Percentiles rank a stretch among this genome's conserved stretches.
Evolutionary conservation across 1,284 basidiomycete species (phyloP).

Genomic region (Schizophyllum amplum): DNA sequence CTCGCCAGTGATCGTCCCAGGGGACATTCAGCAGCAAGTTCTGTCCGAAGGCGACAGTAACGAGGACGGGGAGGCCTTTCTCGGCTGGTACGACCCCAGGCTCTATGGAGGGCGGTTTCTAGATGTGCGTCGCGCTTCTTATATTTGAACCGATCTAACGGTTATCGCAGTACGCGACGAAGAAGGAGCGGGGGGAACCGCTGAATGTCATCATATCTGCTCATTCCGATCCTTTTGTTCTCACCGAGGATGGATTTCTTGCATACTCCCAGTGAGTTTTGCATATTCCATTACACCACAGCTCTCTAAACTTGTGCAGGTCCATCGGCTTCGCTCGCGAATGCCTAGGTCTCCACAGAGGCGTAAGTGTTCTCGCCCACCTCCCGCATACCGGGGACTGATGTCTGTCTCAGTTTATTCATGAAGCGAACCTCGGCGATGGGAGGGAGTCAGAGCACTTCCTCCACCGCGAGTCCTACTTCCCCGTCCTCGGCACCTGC

Average conservation of each 20-base stretch:
- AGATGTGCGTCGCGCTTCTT: conserved; percentile 42
- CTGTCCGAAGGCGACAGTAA: not conserved
- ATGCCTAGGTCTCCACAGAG: conserved; percentile 57
- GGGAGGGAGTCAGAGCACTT: conserved; percentile 52
- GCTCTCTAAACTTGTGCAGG: conserved; percentile 29
- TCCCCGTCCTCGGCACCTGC: conserved; percentile 59
- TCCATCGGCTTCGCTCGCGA: conserved; percentile 74
- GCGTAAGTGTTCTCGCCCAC: conserved; percentile 1
- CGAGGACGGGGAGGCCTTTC: not conserved
- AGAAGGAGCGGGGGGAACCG: conserved; percentile 56
- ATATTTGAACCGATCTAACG: not conserved
- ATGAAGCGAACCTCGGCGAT: conserved; percentile 67
- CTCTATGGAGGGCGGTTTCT: conserved; percentile 60
- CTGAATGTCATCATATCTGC: conserved; percentile 57
- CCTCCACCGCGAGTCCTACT: conserved; percentile 62
- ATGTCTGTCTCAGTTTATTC: conserved; percentile 27
- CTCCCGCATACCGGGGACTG: not conserved
- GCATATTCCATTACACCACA: not conserved
- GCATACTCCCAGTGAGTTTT: conserved; percentile 43
- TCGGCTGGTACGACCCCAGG: conserved; percentile 68
- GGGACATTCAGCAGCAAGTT: not conserved
- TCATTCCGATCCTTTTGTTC: conserved; percentile 56
- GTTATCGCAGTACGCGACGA: conserved; percentile 48
- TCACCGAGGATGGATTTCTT: conserved; percentile 60
- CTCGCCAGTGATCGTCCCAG: not conserved